These are phyloP conservation scores for Podospora tetraspora DNA, from an alignment of 495 filamentous ascomycete species.

Conservation along the genomic window DNA sequence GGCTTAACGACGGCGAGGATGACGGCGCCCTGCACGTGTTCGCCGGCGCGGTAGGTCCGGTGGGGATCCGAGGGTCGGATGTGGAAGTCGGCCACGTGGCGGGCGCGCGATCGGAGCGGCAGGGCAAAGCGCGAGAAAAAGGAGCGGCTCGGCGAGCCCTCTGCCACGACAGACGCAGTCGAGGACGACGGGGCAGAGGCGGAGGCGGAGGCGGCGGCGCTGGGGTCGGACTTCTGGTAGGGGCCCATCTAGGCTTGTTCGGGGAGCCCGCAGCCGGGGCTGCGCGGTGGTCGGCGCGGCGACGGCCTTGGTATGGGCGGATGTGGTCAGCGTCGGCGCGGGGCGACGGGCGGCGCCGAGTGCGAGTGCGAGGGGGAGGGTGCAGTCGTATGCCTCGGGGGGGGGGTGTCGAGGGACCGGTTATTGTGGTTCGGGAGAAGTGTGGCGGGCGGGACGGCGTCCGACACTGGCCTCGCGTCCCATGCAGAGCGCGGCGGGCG, in stretches of 20 bases:
- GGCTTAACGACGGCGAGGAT: conserved; percentile 75
- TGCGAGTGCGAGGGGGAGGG: not conserved
- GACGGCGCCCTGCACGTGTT: conserved; percentile 65
- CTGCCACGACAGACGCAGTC: conserved; percentile 21
- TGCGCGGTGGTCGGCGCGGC: conserved; percentile 13
- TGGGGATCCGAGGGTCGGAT: conserved; percentile 80
- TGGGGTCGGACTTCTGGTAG: conserved; percentile 31
- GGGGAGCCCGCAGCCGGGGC: conserved; percentile 8
- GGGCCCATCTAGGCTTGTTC: conserved; percentile 35
- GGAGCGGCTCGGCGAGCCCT: conserved; percentile 35
- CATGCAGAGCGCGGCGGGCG: conserved; percentile 6
- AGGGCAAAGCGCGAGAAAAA: conserved; percentile 51
- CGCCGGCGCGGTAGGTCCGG: conserved; percentile 68
- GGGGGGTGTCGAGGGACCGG: conserved; percentile 3
- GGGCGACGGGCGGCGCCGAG: not conserved
- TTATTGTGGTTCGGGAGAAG: conserved; percentile 1
- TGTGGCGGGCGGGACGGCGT: conserved; percentile 14
- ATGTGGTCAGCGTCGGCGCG: not conserved
- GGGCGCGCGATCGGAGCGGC: conserved; percentile 53
- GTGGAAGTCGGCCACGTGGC: conserved; percentile 77
- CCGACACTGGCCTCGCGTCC: conserved; percentile 15
- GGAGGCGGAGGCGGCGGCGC: conserved; percentile 26
- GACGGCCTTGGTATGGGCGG: not conserved
- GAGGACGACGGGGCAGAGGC: conserved; percentile 6
- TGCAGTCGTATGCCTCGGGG: not conserved